Evolutionary conservation across 768 basidiomycete species (phyloP), one percentile per base, ranked within the genome.

Genomic region (Leccinum imitatum): DNA sequence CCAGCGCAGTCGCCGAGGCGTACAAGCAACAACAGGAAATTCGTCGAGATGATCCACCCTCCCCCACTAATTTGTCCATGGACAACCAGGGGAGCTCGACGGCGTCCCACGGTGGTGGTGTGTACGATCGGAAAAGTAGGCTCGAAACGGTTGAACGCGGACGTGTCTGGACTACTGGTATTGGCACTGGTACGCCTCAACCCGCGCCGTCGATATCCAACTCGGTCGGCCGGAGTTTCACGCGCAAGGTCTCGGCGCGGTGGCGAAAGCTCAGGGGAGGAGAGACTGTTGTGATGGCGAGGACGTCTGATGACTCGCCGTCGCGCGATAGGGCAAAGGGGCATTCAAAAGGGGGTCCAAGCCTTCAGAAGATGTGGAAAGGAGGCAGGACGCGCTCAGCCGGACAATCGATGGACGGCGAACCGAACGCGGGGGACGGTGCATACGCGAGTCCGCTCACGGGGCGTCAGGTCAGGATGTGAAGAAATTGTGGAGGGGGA

Each of bases 11-110:
- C 37, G 79, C 73, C 3, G 76, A 76, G 37, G 80, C 81, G 10
- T 84, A 83, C 66, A 82, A 80, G 44, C 44, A 46, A 66, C 76
- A 77, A 50, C 81, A 79, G 55, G 75, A 76, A 53, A 64, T 73
- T 19, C 59, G 52, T 60, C 47, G 64, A 52, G 58, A 66, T 5
- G 62, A 64, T 8, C 23, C 27, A 1, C 8, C 44, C 44, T 59
- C 53, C 53, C 56, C 41, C 39, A 27, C 59, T 55, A 67, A 72
- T 55, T 54, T 68, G 21, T 69, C 71, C 1, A 64, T 72, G 19
- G 70, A 73, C 59, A 68, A 74, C 47, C 67, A 67, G 39, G 66
- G 59, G 61, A 56, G 57, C 39, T 46, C 59, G 50, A 58, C 50
- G 30, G 37, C 47, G 13, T 55, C 58, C 51, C 55, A 57, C 30